These are phyloP conservation scores for Exophiala bonariae DNA, from an alignment of 2,329 filamentous ascomycete species.

Conservation along the genomic window DNA sequence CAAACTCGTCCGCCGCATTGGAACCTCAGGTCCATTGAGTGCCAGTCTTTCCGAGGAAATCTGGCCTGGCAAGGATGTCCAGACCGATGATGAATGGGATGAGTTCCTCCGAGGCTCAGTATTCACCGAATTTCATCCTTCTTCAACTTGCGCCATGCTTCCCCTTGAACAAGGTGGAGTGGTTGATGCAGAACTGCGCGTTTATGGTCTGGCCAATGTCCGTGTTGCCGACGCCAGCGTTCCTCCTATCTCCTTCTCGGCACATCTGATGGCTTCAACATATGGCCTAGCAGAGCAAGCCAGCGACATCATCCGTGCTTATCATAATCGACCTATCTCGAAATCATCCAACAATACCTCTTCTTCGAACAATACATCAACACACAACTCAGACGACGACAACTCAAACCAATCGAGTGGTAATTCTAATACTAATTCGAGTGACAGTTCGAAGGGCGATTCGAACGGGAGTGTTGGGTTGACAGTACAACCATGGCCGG, in stretches of 20 bases:
- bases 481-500: not conserved
- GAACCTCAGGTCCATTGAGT: constrained; percentile 32
- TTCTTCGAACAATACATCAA: not conserved
- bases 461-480: not conserved
- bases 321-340: constrained; percentile 21
- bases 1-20: constrained; percentile 35
- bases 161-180: constrained; percentile 44
- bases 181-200: constrained; percentile 42
- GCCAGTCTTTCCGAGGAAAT: constrained; percentile 35
- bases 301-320: constrained; percentile 30
- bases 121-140: constrained; percentile 26
- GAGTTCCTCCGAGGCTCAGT: constrained; percentile 20
- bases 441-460: not conserved
- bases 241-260: constrained; percentile 35
- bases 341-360: not conserved
- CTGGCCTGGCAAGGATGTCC: constrained; percentile 24
- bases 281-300: constrained; percentile 36
- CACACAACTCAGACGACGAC: not conserved
- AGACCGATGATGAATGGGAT: constrained; percentile 33
- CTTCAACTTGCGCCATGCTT: constrained; percentile 46
- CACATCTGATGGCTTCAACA: constrained; percentile 37
- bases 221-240: constrained; percentile 38
- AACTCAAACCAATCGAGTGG: not conserved
- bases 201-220: constrained; percentile 41
- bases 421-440: not conserved